A percentile compares a stretch with the other conserved stretches of the same genome.
phyloP scores from a whole-genome alignment of 2,329 filamentous ascomycete species.

The Fusarium sulawesiense region DNA sequence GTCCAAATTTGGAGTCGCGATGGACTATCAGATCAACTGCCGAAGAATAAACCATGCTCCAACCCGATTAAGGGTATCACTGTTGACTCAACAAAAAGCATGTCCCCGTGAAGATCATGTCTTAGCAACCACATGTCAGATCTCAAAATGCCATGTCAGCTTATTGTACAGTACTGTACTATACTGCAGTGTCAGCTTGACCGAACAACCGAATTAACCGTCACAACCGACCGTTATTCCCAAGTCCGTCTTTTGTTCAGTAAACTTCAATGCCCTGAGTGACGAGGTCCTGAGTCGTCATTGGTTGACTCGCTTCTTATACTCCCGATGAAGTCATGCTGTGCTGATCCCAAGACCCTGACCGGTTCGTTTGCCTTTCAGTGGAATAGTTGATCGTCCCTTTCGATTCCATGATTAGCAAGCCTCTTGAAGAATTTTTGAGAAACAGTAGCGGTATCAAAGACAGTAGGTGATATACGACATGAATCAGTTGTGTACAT shows the following conservation, averaged over 20 bases:
- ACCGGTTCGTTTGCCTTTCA: not conserved
- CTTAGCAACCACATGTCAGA: not conserved
- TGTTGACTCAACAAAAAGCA: not conserved
- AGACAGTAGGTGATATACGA: not conserved
- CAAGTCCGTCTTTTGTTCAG: not conserved
- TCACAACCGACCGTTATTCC: not conserved
- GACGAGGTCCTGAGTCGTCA: not conserved
- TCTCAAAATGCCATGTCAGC: not conserved
- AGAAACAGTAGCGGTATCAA: not conserved
- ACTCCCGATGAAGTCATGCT: constrained; percentile 17
- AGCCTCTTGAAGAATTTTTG: not conserved
- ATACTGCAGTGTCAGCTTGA: not conserved
- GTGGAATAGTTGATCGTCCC: constrained; percentile 8
- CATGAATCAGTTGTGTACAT: constrained; percentile 20
- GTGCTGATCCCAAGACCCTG: constrained; percentile 11
- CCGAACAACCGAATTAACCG: constrained; percentile 4
- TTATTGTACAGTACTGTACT: not conserved
- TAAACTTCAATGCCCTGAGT: not conserved
- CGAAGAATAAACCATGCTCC: not conserved
- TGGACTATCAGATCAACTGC: not conserved
- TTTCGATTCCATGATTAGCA: constrained; percentile 21
- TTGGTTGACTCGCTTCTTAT: not conserved
- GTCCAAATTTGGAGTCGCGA: not conserved
- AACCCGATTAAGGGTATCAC: not conserved
- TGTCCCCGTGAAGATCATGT: not conserved